Evolutionary conservation across 345 rosid genomes (phyloP), one percentile per base, ranked within the genome.

Genomic region (Aquilaria malaccensis): DNA sequence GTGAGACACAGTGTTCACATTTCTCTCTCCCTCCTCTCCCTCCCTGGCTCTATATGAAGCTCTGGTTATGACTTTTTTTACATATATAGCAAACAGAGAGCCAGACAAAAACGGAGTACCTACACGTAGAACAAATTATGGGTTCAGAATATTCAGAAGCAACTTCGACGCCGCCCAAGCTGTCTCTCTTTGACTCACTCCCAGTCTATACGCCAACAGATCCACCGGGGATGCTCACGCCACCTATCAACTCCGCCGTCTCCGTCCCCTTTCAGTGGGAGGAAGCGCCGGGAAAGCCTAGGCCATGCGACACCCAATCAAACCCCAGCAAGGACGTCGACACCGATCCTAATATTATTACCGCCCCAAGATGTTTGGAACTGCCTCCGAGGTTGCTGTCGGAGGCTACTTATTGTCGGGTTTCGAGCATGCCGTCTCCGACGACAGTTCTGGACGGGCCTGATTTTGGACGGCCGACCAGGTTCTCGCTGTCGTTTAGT

Each of bases 181-280:
- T 89, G 53, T 69, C 84, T 54, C 70, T 87, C 33, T 67, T 68
- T 63, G 69, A 62, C 62, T 69, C 91, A 33, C 73, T 84, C 58
- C 89, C 93, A 1, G 45, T 10, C 79, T 37, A 37, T 37, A 78
- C 60, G 66, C 67, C 54, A 50, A 52, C 41, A 29, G 80, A 81
- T 71, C 54, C 81, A 10, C 69, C 85, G 1, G 85, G 82, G 10
- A 47, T 50, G 73, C 55, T 64, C 32, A 82, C 98, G 13, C 86
- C 97, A 6, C 98, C 97, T 9, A 64, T 85, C 56, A 71, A 80
- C 22, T 41, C 75, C 50, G 63, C 61, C 4, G 95, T 76, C 47
- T 78, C 97, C 29, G 60, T 93, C 32, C 98, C 98, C 9, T 93
- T 93, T 53, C 74, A 65, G 59, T 93, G 98, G 97, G 98, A 93